Base-by-base conservation (phyloP, 176 grass and related monocot genomes). In the Oryza glaberrima region DNA sequence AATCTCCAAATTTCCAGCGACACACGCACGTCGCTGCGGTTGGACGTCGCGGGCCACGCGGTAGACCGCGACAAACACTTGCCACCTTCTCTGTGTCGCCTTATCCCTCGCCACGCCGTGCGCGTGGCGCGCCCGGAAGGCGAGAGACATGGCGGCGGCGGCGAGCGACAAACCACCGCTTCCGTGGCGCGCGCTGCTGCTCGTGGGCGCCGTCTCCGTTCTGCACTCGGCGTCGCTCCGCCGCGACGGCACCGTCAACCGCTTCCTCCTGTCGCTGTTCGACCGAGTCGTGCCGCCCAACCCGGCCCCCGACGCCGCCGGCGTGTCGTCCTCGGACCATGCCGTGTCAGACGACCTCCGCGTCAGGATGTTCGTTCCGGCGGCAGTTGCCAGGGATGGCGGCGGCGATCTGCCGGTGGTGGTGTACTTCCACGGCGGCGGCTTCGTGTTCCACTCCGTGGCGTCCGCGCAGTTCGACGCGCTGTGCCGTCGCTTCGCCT, bases 361-460 rank as follows among this genome's bases (percentile, higher is more conserved):
- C 22, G 56, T 79, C 6, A 83, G 87, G 11, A 58, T 92, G 17
- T 86, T 88, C 71, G 10, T 40, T 19, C 88, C 82, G 4, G 0
- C 0, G 8, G 9, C 3, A 36, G 35, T 0, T 0, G 8, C 30
- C 1, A 1, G 10, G 0, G 36, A 51, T 0, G 43, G 10, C 6
- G 3, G 11, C 48, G 9, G 8, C 20, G 2, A 66, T 13, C 83
- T 88, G 11, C 84, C 84, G 14, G 65, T 89, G 65, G 13, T 87
- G 26, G 48, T 92, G 0, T 94, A 94, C 77, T 92, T 89, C 76
- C 89, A 94, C 40, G 89, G 86, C 72, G 87, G 80, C 15, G 87
- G 89, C 40, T 89, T 92, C 83, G 67, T 77, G 20, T 87, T 84
- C 75, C 67, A 82, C 77, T 91, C 89, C 10, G 67, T 28, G 7